phyloP scores from a whole-genome alignment of 805 yeast genomes.

The Candida oleophila region DNA sequence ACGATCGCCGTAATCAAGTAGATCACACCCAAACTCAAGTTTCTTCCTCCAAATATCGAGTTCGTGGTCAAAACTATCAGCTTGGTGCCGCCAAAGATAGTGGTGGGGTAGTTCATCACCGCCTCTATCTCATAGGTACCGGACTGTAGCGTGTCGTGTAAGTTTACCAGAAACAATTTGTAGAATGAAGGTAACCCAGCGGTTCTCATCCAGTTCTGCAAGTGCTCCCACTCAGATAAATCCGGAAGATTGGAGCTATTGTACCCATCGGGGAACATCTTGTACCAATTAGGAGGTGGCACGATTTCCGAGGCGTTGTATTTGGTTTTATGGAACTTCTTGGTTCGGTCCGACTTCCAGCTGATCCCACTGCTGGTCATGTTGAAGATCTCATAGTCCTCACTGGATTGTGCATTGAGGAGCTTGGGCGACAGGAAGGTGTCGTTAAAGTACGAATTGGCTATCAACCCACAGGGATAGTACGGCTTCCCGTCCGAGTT shows the following conservation, averaged over 20 bases:
- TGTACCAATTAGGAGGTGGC: conserved; percentile 93
- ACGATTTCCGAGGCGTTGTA: conserved; percentile 70
- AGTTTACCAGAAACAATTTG: conserved; percentile 78
- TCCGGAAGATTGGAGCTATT: conserved; percentile 79
- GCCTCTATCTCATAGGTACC: conserved; percentile 74
- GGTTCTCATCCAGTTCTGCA: conserved; percentile 98
- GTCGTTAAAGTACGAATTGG: conserved; percentile 91
- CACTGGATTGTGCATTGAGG: conserved; percentile 43
- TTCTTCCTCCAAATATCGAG: conserved; percentile 84
- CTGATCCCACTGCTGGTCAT: conserved; percentile 65
- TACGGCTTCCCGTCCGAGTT: conserved; percentile 44
- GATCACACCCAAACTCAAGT: conserved; percentile 79
- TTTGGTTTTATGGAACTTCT: conserved; percentile 66
- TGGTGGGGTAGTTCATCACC: conserved; percentile 78
- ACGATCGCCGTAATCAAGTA: conserved; percentile 83
- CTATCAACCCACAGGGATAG: conserved; percentile 95
- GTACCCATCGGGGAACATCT: conserved; percentile 81
- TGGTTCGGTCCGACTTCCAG: conserved; percentile 74
- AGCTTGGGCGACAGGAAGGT: conserved; percentile 59
- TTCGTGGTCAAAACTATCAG: conserved; percentile 78
- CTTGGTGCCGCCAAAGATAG: conserved; percentile 86
- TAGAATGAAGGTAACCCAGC: conserved; percentile 90
- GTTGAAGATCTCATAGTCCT: conserved; percentile 41
- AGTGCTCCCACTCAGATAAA: conserved; percentile 71
- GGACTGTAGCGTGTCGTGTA: conserved; percentile 47